Evolutionary conservation across 148 eudicot species (phyloP), one percentile per base, ranked within the genome.

Genomic region (Dysphania ambrosioides): DNA sequence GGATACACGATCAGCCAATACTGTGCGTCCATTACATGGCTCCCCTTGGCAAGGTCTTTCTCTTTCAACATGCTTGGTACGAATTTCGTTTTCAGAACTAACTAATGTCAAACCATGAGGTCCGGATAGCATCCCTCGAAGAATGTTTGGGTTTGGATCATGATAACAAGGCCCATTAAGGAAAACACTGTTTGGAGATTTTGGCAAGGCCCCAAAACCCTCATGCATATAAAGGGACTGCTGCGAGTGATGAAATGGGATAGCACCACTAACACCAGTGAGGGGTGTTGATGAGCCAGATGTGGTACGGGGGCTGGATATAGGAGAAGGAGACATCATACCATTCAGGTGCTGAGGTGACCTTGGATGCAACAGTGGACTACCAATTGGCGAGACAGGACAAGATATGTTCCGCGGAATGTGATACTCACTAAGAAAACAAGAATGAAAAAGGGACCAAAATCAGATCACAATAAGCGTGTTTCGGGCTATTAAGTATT

Each of bases 311-410:
- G 99, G 99, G 79, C 96, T 95, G 65, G 91, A 90, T 78, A 95
- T 88, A 38, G 97, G 93, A 5, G 97, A 93, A 4, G 98, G 98
- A 59, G 98, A 84, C 84, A 88, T 78, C 79, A 86, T 83, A 69
- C 98, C 97, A 60, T 81, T 90, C 61, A 89, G 72, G 60, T 86
- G 91, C 71, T 83, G 99, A 10, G 93, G 97, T 68, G 93, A 92
- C 74, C 92, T 81, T 68, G 97, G 81, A 76, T 90, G 80, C 60
- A 91, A 65, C 63, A 95, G 86, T 53, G 99, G 99, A 75, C 99
- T 95, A 38, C 99, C 97, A 35, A 90, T 89, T 36, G 99, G 99
- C 57, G 99, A 95, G 58, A 95, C 99, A 1, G 99, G 97, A 78
- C 94, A 92, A 40, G 99, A 94, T 76, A 94, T 87, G 70, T 91